Percentiles rank a stretch among this genome's conserved stretches.
These are phyloP conservation scores for Fusarium albidum DNA, from an alignment of 2,329 filamentous ascomycete species.

Conservation along the genomic window DNA sequence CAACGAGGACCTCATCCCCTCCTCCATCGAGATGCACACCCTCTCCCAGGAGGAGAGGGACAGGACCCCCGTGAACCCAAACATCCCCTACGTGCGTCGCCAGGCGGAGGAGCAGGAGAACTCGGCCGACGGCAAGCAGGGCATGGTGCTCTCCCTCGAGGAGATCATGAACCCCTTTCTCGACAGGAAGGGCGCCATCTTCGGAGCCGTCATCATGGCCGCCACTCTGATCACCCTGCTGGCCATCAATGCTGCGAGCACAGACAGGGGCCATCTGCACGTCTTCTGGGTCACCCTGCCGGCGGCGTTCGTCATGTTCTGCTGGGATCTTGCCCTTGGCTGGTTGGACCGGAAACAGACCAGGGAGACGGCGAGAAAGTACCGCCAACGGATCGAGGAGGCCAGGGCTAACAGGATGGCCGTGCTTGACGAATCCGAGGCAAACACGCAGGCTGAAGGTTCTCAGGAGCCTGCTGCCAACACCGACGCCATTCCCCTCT, in stretches of 20 bases:
- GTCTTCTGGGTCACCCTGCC: constrained; percentile 76
- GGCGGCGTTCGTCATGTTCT: constrained; percentile 72
- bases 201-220: constrained; percentile 73
- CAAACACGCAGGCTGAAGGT: not conserved
- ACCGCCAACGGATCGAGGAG: constrained; percentile 47
- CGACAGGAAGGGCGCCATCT: constrained; percentile 70
- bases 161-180: constrained; percentile 81
- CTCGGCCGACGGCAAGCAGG: constrained; percentile 54
- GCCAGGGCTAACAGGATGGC: constrained; percentile 23
- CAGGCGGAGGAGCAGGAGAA: constrained; percentile 60
- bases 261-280: constrained; percentile 57
- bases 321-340: constrained; percentile 70
- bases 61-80: constrained; percentile 72
- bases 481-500: not conserved
- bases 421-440: constrained; percentile 10
- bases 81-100: constrained; percentile 72
- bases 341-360: constrained; percentile 71
- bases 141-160: constrained; percentile 67
- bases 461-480: not conserved
- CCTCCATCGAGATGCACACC: constrained; percentile 72
- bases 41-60: constrained; percentile 64
- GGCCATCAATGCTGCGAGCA: constrained; percentile 68
- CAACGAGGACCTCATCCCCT: constrained; percentile 69
- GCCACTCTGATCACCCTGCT: constrained; percentile 71
- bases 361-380: constrained; percentile 66